Conservation (phyloP, 306 rosid genomes). For the Glycine latifolia region DNA sequence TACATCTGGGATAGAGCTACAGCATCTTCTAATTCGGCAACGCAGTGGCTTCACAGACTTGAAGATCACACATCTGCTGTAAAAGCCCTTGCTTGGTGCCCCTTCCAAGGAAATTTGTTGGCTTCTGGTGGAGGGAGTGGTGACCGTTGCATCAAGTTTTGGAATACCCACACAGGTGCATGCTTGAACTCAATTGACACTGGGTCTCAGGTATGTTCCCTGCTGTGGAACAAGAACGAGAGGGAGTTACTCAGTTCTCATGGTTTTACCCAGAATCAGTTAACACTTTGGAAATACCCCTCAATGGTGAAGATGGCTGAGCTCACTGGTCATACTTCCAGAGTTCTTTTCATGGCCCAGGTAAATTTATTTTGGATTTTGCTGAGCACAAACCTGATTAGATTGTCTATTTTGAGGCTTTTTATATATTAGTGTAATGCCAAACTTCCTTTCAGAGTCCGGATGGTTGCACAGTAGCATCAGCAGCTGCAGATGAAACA, state of each 20-base stretch:
- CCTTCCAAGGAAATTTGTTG: slow-evolving; percentile 83
- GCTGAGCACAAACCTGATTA: not conserved
- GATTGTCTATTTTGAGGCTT: not conserved
- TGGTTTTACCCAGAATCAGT: slow-evolving; percentile 77
- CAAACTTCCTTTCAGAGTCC: slow-evolving; percentile 48
- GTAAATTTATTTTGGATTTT: slow-evolving; percentile 26
- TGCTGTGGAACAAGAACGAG: slow-evolving; percentile 91
- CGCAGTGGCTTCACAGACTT: slow-evolving; percentile 87
- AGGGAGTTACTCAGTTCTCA: slow-evolving; percentile 91
- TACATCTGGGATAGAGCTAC: slow-evolving; percentile 75
- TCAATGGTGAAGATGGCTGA: slow-evolving; percentile 91
- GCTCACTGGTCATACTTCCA: slow-evolving; percentile 87
- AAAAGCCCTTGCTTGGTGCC: slow-evolving; percentile 91
- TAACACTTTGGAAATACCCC: slow-evolving; percentile 95
- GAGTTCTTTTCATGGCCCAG: slow-evolving; percentile 86
- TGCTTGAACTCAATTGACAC: slow-evolving; percentile 89
- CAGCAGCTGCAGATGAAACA: slow-evolving; percentile 73
- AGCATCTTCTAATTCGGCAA: slow-evolving; percentile 70
- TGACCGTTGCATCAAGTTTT: slow-evolving; percentile 77
- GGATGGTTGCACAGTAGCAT: slow-evolving; percentile 66
- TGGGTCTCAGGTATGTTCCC: slow-evolving; percentile 85
- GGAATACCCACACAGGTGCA: slow-evolving; percentile 94
- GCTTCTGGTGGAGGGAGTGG: slow-evolving; percentile 88
- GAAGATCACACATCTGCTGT: slow-evolving; percentile 86
- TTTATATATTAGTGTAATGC: not conserved